phyloP scores from a whole-genome alignment of 2,329 filamentous ascomycete species.

The Cytospora paraplurivora region DNA sequence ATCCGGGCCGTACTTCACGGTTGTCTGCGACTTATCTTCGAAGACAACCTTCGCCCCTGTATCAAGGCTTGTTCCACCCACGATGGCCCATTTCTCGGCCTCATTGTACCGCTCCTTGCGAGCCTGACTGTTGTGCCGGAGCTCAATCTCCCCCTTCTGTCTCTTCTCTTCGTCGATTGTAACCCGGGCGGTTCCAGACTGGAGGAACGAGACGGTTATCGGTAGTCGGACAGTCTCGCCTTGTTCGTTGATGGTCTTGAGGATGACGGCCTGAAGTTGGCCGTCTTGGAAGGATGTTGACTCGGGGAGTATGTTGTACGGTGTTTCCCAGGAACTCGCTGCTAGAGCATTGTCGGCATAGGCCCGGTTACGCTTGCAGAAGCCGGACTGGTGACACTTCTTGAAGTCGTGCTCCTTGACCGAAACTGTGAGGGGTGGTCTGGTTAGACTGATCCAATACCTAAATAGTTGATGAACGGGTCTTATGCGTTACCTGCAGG shows the following conservation, averaged over 20 bases:
- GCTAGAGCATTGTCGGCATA: conserved; percentile 77
- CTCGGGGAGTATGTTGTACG: conserved; percentile 74
- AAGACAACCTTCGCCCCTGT: conserved; percentile 68
- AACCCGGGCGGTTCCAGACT: conserved; percentile 85
- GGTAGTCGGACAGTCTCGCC: conserved; percentile 76
- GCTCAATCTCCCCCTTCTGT: conserved; percentile 82
- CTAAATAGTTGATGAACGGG: neutral
- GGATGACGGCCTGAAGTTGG: conserved; percentile 74
- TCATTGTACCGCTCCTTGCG: conserved; percentile 96
- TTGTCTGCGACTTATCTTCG: conserved; percentile 68
- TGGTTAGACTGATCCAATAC: conserved; percentile 2
- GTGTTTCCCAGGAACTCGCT: conserved; percentile 72
- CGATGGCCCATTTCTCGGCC: conserved; percentile 80
- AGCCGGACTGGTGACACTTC: conserved; percentile 91
- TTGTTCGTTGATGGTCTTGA: conserved; percentile 72
- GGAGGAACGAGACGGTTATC: conserved; percentile 82
- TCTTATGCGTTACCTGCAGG: conserved; percentile 59
- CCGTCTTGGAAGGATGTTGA: conserved; percentile 78
- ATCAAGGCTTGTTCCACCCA: conserved; percentile 76
- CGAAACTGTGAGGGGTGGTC: conserved; percentile 54
- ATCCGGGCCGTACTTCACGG: conserved; percentile 76
- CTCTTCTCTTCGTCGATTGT: conserved; percentile 90
- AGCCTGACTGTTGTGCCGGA: conserved; percentile 80
- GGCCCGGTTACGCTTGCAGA: conserved; percentile 92
- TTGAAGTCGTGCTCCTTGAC: conserved; percentile 99